Base-by-base conservation (phyloP, 257 asterid species). In the Schizonepeta tenuifolia region DNA sequence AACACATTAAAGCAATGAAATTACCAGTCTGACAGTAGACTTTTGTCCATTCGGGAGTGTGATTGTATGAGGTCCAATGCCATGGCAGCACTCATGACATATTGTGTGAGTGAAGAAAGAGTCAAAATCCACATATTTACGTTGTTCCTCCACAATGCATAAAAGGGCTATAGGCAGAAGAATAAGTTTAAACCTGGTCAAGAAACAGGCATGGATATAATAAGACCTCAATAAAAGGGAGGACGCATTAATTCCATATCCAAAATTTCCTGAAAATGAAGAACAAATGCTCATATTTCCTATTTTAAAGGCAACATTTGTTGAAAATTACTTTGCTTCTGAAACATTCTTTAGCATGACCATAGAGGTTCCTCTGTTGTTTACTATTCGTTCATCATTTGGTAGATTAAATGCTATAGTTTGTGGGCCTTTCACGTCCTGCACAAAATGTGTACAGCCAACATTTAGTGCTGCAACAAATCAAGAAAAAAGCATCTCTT, bases 401-500 rank as follows among this genome's bases (percentile, higher is more conserved):
- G 99, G 99, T 79, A 94, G 99, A 80, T 94, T 94, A 85, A 89
- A 94, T 36, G 99, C 99, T 68, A 86, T 96, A 75, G 99, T 91
- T 81, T 94, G 99, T 74, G 99, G 99, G 68, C 98, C 99, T 82
- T 91, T 89, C 66, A 94, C 97, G 38, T 94, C 98, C 99, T 91
- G 88, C 77, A 83, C 40, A 71, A 44, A 66, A 21, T 2, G 46
- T 46, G 69, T 4, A 63, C 40, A n/a, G 43, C 67, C 38, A 57
- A 65, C 41, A 56, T 49, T 70, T 66, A 62, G 60, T 24, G 55
- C 41, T 33, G 41, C 59, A 56, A 75, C 63, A 67, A 22, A 40
- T 44, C 14, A 55, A 12, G 46, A 26, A 17, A 44, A 44, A 11
- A 11, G 18, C 57, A 44, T n/a, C 36, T 58, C 44, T 0, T 5